Evolutionary conservation across 73 alveolate species (phyloP).

Genomic region (Symbiodinium natans): DNA sequence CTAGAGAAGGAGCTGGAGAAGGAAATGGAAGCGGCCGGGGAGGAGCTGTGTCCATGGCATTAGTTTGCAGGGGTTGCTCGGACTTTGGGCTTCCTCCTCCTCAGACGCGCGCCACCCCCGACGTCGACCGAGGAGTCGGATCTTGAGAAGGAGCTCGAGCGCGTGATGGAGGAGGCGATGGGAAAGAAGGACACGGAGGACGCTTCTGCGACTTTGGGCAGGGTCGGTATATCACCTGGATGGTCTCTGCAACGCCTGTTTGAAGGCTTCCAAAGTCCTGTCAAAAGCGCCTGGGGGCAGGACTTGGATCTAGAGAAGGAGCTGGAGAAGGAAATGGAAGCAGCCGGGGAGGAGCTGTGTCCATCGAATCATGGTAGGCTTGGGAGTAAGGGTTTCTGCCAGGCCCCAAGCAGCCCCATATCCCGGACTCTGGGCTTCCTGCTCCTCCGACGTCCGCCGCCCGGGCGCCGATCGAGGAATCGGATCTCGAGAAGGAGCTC

Average conservation of each 20-base stretch:
- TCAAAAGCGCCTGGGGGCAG: no score
- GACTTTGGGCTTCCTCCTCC: not conserved
- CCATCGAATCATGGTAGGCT: not conserved
- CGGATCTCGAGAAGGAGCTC: conserved; percentile 18
- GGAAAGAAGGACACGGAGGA: not conserved
- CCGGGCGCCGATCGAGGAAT: not conserved
- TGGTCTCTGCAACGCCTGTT: no score
- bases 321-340: conserved; percentile 19
- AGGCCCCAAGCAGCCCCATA: not conserved
- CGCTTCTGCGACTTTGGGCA: no score
- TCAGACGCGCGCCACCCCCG: not conserved
- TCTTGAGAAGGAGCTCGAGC: conserved; percentile 4
- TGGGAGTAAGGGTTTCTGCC: not conserved
- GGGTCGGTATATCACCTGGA: no score
- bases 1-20: not conserved
- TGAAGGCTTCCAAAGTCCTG: no score
- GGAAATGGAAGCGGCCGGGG: not conserved
- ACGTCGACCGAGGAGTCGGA: not conserved
- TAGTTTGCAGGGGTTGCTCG: not conserved
- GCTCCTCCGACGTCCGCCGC: not conserved
- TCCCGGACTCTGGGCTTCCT: not conserved
- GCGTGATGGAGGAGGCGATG: not conserved
- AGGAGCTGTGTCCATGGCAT: not conserved
- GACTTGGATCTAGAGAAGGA: not conserved
- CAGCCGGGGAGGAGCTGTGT: not conserved